Conservation (phyloP, 2,329 filamentous ascomycete species). For the Tricladium varicosporioides region DNA sequence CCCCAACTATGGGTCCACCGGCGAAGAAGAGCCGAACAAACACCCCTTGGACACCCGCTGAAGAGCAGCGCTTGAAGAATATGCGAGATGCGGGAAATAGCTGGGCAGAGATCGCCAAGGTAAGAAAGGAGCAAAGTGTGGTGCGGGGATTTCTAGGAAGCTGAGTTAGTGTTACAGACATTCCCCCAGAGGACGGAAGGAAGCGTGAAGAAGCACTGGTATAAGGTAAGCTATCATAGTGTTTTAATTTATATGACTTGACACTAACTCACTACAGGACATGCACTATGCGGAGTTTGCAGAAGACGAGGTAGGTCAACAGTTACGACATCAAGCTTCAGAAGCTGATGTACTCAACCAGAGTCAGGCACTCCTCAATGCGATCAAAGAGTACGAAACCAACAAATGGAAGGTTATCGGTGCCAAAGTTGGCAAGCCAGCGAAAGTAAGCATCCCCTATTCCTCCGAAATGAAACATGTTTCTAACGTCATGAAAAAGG, state of each 20-base stretch:
- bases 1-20: slow-evolving; percentile 45
- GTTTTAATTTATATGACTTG: neutral
- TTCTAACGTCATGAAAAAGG: slow-evolving; percentile 44
- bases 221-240: slow-evolving; percentile 63
- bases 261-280: slow-evolving; percentile 55
- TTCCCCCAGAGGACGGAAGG: slow-evolving; percentile 94
- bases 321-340: slow-evolving; percentile 6
- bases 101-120: slow-evolving; percentile 99
- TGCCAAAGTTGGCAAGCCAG: slow-evolving; percentile 94
- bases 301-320: slow-evolving; percentile 77
- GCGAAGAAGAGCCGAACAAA: slow-evolving; percentile 97
- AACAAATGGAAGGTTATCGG: slow-evolving; percentile 99
- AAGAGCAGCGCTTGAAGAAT: slow-evolving; percentile 87
- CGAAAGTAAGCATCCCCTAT: slow-evolving; percentile 63
- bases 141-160: slow-evolving; percentile 14
- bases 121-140: slow-evolving; percentile 39
- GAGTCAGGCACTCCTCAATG: slow-evolving; percentile 68
- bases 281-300: slow-evolving; percentile 99
- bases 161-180: slow-evolving; percentile 51
- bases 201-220: slow-evolving; percentile 99
- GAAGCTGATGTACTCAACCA: slow-evolving; percentile 30
- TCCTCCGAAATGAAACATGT: neutral
- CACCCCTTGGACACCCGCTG: slow-evolving; percentile 94
- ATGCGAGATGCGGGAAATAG: slow-evolving; percentile 92
- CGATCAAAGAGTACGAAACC: slow-evolving; percentile 97